Conservation (phyloP, 2,329 filamentous ascomycete genomes). For the Celoporthe dispersa region DNA sequence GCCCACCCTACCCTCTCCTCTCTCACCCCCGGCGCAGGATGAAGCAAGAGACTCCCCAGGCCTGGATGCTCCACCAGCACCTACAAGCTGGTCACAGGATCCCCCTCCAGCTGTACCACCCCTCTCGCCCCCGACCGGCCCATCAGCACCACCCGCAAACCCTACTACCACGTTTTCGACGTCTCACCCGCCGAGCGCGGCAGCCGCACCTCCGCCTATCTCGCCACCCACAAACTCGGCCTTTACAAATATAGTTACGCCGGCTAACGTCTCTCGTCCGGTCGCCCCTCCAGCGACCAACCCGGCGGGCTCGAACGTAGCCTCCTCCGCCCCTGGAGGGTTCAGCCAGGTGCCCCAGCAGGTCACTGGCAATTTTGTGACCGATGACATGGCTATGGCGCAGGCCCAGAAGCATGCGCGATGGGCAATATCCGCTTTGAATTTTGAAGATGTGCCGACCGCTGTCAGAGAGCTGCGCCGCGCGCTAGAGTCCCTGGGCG, state of each 20-base stretch:
- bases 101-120: conserved; percentile 40
- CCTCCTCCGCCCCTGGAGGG: conserved; percentile 26
- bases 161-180: conserved; percentile 33
- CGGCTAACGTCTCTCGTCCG: conserved; percentile 30
- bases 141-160: conserved; percentile 32
- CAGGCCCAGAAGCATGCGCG: conserved; percentile 93
- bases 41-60: conserved; percentile 33
- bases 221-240: conserved; percentile 32
- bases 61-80: conserved; percentile 34
- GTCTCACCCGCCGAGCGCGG: conserved; percentile 34
- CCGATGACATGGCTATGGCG: conserved; percentile 72
- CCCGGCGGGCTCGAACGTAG: conserved; percentile 8
- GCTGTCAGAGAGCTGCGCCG: conserved; percentile 82
- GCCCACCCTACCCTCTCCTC: conserved; percentile 33
- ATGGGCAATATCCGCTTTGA: conserved; percentile 94
- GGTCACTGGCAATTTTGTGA: conserved; percentile 31
- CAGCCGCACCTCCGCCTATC: conserved; percentile 37
- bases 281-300: conserved; percentile 28
- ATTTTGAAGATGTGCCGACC: conserved; percentile 93
- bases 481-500: conserved; percentile 74
- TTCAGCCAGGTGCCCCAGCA: conserved; percentile 32
- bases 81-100: conserved; percentile 30
- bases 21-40: conserved; percentile 38
- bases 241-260: conserved; percentile 29
- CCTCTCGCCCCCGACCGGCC: conserved; percentile 36